These are phyloP conservation scores for Quercus dentata DNA, from an alignment of 306 rosid genomes.

Conservation along the genomic window DNA sequence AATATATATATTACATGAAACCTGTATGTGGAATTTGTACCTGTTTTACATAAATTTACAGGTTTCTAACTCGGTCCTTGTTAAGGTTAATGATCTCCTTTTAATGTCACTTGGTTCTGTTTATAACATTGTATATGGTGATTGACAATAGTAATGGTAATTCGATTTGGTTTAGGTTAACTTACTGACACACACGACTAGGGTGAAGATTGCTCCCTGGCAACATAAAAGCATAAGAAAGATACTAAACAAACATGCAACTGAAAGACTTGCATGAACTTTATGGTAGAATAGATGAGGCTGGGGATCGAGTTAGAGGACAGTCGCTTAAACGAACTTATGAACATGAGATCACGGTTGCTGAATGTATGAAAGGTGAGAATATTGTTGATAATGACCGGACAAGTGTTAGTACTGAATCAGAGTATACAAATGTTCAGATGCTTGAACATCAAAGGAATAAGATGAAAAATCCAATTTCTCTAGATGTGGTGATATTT, in stretches of 20 bases:
- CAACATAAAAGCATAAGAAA: slow-evolving; percentile 33
- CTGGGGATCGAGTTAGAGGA: neutral
- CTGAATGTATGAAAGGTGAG: slow-evolving; percentile 19
- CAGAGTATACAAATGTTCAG: no score
- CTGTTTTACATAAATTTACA: neutral
- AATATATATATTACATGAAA: neutral
- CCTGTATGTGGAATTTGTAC: neutral
- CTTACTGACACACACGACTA: no score
- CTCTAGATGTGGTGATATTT: no score
- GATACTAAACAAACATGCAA: slow-evolving; percentile 31
- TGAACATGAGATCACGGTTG: slow-evolving; percentile 16
- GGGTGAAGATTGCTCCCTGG: slow-evolving; percentile 45
- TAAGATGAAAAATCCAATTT: no score
- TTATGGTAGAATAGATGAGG: slow-evolving; percentile 22
- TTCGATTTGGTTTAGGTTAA: no score
- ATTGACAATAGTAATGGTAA: no score
- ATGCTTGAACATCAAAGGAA: no score
- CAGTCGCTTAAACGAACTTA: neutral
- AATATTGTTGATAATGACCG: slow-evolving; percentile 15
- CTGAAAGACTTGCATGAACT: slow-evolving; percentile 44
- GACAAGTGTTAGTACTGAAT: no score
- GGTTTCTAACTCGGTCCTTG: neutral
- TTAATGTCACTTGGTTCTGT: no score
- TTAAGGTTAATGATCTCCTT: slow-evolving; percentile 36
- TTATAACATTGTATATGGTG: no score